Conservation (phyloP, 768 basidiomycete species). For the Suillus alpinus region DNA sequence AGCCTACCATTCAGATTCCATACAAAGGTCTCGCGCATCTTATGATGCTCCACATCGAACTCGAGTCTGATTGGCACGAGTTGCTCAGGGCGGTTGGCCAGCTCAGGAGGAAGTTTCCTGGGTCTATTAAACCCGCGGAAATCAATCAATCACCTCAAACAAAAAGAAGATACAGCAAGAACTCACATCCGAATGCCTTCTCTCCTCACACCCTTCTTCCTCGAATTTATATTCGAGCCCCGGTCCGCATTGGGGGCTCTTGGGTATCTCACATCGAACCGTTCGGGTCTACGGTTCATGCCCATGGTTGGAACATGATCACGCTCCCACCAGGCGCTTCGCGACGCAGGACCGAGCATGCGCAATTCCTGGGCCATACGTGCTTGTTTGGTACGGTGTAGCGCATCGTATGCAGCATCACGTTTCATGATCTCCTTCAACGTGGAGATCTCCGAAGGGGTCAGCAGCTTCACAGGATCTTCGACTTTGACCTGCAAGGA, state of each 20-base stretch:
- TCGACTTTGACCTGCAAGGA: slow-evolving; percentile 15
- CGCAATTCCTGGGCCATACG: slow-evolving; percentile 51
- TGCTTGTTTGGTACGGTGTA: slow-evolving; percentile 47
- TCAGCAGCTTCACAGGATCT: slow-evolving; percentile 26
- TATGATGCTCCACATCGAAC: slow-evolving; percentile 91
- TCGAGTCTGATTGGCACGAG: slow-evolving; percentile 96
- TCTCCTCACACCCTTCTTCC: slow-evolving; percentile 53
- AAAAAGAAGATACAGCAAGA: slow-evolving; percentile 5
- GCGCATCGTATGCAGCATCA: slow-evolving; percentile 46
- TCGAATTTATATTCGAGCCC: slow-evolving; percentile 28
- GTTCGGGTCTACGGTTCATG: slow-evolving; percentile 27
- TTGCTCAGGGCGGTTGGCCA: slow-evolving; percentile 66
- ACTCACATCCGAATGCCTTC: slow-evolving; percentile 80
- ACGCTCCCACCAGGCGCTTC: slow-evolving; percentile 64
- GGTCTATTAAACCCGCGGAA: slow-evolving; percentile 43
- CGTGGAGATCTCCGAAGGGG: slow-evolving; percentile 29
- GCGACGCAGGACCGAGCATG: slow-evolving; percentile 39
- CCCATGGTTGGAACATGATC: slow-evolving; percentile 37
- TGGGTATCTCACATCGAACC: slow-evolving; percentile 58
- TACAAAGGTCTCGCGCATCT: slow-evolving; percentile 93
- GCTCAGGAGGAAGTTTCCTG: slow-evolving; percentile 50
- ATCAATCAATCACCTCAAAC: slow-evolving; percentile 3
- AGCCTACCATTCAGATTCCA: slow-evolving; percentile 93
- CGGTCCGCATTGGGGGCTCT: slow-evolving; percentile 37
- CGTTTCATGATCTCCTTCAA: slow-evolving; percentile 36